These are phyloP conservation scores for Neofusicoccum sp. DNA, from an alignment of 2,329 filamentous ascomycete species.

Conservation along the genomic window DNA sequence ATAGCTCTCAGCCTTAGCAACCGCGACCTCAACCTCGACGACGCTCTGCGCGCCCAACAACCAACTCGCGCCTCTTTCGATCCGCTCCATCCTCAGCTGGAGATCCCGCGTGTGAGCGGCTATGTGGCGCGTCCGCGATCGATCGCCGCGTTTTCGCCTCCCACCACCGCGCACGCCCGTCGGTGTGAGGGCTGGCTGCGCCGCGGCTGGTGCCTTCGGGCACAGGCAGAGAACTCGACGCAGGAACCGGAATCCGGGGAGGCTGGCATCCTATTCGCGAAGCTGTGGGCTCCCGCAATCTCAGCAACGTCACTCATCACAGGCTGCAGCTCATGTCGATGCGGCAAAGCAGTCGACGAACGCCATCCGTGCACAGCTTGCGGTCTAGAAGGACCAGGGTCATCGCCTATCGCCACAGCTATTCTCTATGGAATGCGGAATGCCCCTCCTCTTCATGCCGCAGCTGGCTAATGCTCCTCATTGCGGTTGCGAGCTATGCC, in stretches of 20 bases:
- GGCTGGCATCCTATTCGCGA: background rate
- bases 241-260: background rate
- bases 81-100: background rate
- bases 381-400: background rate
- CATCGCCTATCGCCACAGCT: background rate
- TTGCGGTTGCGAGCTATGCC: background rate
- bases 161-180: too few species aligned
- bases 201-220: conserved; percentile 2
- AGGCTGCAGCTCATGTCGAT: conserved; percentile 1
- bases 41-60: conserved; percentile 5
- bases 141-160: background rate
- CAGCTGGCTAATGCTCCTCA: background rate
- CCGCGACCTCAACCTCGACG: background rate
- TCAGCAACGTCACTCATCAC: background rate
- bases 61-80: background rate
- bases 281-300: background rate
- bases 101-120: background rate
- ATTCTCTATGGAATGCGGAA: background rate
- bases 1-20: background rate
- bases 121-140: background rate
- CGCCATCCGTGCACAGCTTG: background rate
- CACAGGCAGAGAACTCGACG: background rate
- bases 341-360: background rate
- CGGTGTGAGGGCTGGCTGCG: background rate
- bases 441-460: background rate